Evolutionary conservation across 305 asterid species (phyloP), one percentile per base, ranked within the genome.

Genomic region (Fraxinus floribunda): DNA sequence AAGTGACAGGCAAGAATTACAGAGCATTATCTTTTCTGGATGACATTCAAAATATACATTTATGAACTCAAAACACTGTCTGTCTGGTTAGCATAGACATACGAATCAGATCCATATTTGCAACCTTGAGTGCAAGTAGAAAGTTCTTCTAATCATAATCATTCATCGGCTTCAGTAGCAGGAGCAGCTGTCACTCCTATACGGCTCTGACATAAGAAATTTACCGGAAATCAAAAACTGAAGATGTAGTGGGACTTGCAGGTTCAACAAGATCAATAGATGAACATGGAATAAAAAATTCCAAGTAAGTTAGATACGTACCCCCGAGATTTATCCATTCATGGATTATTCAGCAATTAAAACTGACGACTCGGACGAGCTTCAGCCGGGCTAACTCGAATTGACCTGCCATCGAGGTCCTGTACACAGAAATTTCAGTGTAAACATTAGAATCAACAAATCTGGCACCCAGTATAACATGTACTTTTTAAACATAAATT

Each of bases 321-420:
- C 34, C 72, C 29, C 22, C 8, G 22, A 18, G 38, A 0, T 70
- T 29, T 29, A 70, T 30, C 75, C 75, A 68, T 68, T 68, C 16
- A 70, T 70, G 39, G 34, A 70, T 29, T 1, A 70, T 30, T 26
- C 38, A 70, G 75, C 35, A 20, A 30, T 78, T 84, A 88, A 83
- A 84, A 89, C 20, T 88, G 86, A 8, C 86, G 89, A 77, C 89
- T 89, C 15, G 86, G 88, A 13, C 88, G 88, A 80, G 91, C 81
- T 85, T 89, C 90, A 57, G 92, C 92, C 79, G 78, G 81, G 82
- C 86, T 87, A 20, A 89, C 92, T 70, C 88, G 88, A 85, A 89
- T 89, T 29, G 84, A 1, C 82, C 90, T 76, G 7, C 92, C 92
- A 55, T 76, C 73, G 11, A 89, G 92, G 80, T 89, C 90, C 92